Evolutionary conservation across 441 rosid genomes (phyloP), one percentile per base, ranked within the genome.

Genomic region (Erodium moschatum): DNA sequence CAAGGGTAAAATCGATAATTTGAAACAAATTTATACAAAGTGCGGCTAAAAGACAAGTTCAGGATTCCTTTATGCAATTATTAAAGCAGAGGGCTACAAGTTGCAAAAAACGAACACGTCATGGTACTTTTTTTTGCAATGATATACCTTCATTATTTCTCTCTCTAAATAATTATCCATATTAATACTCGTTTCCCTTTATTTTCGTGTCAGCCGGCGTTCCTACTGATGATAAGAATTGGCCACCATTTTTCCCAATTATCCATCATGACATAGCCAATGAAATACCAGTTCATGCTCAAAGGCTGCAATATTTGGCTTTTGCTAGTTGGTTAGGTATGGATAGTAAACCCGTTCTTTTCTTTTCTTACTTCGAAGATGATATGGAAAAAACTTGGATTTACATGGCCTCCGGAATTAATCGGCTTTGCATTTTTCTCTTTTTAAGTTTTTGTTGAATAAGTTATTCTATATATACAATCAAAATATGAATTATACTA

Each of bases 241-340:
- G 98, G 97, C 98, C 98, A n/a, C 96, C 97, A 1, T 77, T 87
- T 72, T 90, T 87, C 70, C 98, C 98, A 64, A 87, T 92, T 35
- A 92, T 92, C 56, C 97, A 90, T 79, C 97, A 92, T 79, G 98
- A 92, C 78, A 87, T 92, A 66, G 86, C 97, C n/a, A 92, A 87
- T 64, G 98, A 92, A 79, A 92, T 89, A 77, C 98, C 97, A 9
- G 81, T 85, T 70, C 88, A 87, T 80, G 96, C 90, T 24, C 98
- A 93, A 50, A 88, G 84, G 81, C 80, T 89, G 63, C 98, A 93
- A 72, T 93, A 93, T 81, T 83, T 93, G 76, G 98, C 98, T 40
- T 93, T 93, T 65, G 91, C 95, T 61, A 93, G 92, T 81, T 93
- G 96, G 96, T 81, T 93, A 78, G 98, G 98, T 93, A 75, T 31